Base-by-base conservation (phyloP, 2,329 filamentous ascomycete species). In the Graphilbum ipis-grandicollis region DNA sequence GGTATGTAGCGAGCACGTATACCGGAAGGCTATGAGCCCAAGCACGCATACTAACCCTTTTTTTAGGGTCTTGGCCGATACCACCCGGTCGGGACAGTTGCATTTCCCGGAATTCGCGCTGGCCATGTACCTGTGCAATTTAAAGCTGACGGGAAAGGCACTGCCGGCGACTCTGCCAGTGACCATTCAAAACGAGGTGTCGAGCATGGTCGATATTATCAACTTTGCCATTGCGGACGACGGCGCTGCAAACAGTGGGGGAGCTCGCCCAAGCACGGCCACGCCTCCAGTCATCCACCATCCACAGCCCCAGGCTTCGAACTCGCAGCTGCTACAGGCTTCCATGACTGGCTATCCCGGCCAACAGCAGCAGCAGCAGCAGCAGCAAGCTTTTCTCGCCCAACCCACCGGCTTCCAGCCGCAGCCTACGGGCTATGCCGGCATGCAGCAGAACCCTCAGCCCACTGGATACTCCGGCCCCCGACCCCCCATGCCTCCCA, bases 121-220 rank as follows among this genome's bases (percentile, higher is more conserved):
- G 40, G 83, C 90, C 43, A 96, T 98, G 90, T 98, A 98, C 50
- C 72, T 98, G 23, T 98, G 90, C 65, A 98, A 96, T 52, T 54
- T 98, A 47, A 90, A 79, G 54, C 65, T 96, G 40, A 90, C 83
- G 1, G 84, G 85, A 41, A 93, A 93, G 57, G 65, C 76, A 1
- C 58, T 98, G 19, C 90, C 90, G 0, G 52, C 66, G 2, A 56
- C 53, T 6, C 65, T 98, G 9, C 90, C 90, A 0, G 85, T 94
- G 23, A 79, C 74, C 41, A 77, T 98, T 45, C 80, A 76, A 61
- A 98, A 98, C 50, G 90, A 98, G 56, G 90, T 98, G 15, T 96
- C 88, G 4, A 93, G 90, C 58, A 96, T 98, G 86, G 90, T 98
- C 30, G 90, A 98, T 52, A 98, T 98, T 39, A 98, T 98, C 52